Conservation (phyloP, 75 land plant species). For the Cupressus sempervirens region DNA sequence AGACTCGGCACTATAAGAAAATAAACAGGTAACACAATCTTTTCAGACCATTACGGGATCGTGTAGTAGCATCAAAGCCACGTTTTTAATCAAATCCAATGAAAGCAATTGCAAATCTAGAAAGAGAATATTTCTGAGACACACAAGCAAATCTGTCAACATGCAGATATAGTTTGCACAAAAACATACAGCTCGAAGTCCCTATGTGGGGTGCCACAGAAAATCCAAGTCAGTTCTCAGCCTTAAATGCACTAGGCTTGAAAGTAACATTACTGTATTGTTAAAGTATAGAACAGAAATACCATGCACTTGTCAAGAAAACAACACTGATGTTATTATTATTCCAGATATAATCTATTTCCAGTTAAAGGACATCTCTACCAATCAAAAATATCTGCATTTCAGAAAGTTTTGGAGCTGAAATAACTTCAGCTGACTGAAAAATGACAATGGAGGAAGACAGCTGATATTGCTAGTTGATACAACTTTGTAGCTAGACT, state of each 20-base stretch:
- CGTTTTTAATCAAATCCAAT: neutral
- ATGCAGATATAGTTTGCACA: neutral
- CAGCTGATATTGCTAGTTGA: neutral
- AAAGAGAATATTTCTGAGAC: neutral
- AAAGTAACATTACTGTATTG: neutral
- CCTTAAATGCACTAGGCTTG: neutral
- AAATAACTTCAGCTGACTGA: neutral
- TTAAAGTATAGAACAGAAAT: neutral
- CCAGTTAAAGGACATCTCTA: neutral
- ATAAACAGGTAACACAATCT: neutral
- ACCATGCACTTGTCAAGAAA: neutral
- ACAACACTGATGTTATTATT: neutral
- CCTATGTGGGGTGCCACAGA: neutral
- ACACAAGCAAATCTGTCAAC: neutral
- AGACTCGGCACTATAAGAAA: neutral
- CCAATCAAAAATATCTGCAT: neutral
- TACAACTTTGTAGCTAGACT: neutral
- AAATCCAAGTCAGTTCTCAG: neutral
- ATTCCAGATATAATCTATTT: neutral
- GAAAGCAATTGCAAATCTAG: neutral
- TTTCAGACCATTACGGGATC: neutral
- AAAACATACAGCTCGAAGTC: neutral
- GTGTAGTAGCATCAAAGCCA: neutral
- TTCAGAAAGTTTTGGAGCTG: neutral
- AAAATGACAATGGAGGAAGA: neutral